These are phyloP conservation scores for Hypoxylon sp. DNA, from an alignment of 2,329 filamentous ascomycete species.

Conservation along the genomic window DNA sequence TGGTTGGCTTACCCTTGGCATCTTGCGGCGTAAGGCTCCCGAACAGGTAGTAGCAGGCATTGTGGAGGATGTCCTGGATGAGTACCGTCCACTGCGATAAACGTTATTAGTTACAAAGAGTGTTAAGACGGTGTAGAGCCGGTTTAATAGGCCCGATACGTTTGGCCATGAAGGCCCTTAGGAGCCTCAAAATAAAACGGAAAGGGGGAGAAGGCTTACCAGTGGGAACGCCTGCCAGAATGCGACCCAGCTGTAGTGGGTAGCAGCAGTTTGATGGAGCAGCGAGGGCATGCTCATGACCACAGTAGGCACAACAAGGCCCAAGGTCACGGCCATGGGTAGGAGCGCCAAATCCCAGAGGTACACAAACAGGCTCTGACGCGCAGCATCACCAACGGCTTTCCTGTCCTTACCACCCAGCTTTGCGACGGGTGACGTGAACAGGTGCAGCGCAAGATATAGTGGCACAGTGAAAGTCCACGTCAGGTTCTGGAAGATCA, in stretches of 20 bases:
- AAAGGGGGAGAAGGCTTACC: slow-evolving; percentile 21
- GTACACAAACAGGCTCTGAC: slow-evolving; percentile 48
- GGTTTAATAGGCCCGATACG: neutral
- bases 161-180: neutral
- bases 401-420: slow-evolving; percentile 35
- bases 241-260: slow-evolving; percentile 53
- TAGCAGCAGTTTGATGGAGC: slow-evolving; percentile 45
- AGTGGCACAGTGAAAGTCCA: slow-evolving; percentile 51
- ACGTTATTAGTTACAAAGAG: neutral
- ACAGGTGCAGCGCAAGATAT: slow-evolving; percentile 51
- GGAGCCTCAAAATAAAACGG: too few species aligned
- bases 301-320: slow-evolving; percentile 49
- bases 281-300: slow-evolving; percentile 51
- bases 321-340: slow-evolving; percentile 50
- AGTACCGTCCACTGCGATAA: slow-evolving; percentile 39
- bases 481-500: slow-evolving; percentile 49
- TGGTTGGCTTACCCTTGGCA: slow-evolving; percentile 45
- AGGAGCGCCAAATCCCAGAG: slow-evolving; percentile 54
- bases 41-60: slow-evolving; percentile 45
- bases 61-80: slow-evolving; percentile 46
- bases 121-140: neutral
- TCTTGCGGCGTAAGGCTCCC: slow-evolving; percentile 48
- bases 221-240: slow-evolving; percentile 52
- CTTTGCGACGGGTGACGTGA: slow-evolving; percentile 51
- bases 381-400: slow-evolving; percentile 44